Evolutionary conservation across 2,329 filamentous ascomycete species (phyloP).

Genomic region (Bipolaris sorokiniana): DNA sequence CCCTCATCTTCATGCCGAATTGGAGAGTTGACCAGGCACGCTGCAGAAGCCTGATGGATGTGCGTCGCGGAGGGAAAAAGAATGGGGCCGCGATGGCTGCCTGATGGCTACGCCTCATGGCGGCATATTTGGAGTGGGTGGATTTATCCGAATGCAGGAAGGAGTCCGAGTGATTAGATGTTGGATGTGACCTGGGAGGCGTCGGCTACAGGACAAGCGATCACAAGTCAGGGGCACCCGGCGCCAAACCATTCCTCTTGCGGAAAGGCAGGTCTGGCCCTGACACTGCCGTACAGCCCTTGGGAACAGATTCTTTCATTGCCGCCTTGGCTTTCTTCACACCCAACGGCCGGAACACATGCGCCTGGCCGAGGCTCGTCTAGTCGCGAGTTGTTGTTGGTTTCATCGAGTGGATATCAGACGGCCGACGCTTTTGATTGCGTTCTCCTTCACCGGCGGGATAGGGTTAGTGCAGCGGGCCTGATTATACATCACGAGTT

Average conservation of each 20-base stretch:
- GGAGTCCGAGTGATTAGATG: conserved; percentile 11
- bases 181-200: conserved; percentile 13
- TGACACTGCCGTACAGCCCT: conserved; percentile 1
- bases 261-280: not conserved
- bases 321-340: not conserved
- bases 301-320: not conserved
- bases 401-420: not conserved
- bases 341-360: not conserved
- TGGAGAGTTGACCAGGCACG: not conserved
- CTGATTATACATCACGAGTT: conserved; percentile 6
- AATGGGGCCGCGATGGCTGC: conserved; percentile 11
- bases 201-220: conserved; percentile 12
- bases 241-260: conserved; percentile 11
- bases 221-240: conserved; percentile 17
- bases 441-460: not conserved
- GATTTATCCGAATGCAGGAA: conserved; percentile 20
- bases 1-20: not conserved
- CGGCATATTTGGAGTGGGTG: conserved; percentile 5
- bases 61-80: not conserved
- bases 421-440: not conserved
- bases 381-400: not conserved
- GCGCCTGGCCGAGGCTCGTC: not conserved
- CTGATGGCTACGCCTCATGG: conserved; percentile 13
- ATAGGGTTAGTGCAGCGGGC: not conserved
- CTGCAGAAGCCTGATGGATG: conserved; percentile 3